A percentile compares a stretch with the other conserved stretches of the same genome.
phyloP scores from a whole-genome alignment of 257 asterid species.

The Scutellaria minor region DNA sequence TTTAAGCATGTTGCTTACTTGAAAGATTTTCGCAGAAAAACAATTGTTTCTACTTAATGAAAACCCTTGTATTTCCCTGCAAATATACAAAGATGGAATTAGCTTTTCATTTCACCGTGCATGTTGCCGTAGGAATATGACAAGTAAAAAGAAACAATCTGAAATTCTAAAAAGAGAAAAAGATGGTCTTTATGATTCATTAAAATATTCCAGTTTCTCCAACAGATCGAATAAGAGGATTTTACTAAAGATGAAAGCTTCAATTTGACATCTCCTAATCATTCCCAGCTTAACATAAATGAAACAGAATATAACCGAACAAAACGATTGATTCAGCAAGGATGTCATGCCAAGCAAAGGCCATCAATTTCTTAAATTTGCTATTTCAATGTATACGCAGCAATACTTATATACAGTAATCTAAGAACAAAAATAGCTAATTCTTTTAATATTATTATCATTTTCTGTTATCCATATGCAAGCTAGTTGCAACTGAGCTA shows the following conservation, averaged over 20 bases:
- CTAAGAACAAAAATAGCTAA: neutral
- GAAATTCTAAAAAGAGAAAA: neutral
- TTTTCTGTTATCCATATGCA: neutral
- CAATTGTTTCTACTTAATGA: conserved; percentile 19
- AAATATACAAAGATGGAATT: conserved; percentile 22
- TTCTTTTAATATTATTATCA: neutral
- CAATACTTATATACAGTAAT: neutral
- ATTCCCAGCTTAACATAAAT: neutral
- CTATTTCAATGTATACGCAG: neutral
- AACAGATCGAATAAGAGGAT: neutral
- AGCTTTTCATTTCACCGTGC: neutral
- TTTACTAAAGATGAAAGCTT: conserved; percentile 8
- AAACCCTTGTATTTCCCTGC: conserved; percentile 30
- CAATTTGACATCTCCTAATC: neutral
- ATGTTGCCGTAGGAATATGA: neutral
- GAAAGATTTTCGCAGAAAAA: neutral
- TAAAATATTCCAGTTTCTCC: conserved; percentile 19
- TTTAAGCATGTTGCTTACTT: conserved; percentile 61
- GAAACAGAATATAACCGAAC: neutral
- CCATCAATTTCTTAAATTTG: neutral
- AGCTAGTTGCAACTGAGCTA: neutral
- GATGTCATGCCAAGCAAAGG: neutral
- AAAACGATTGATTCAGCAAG: neutral
- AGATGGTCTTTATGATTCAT: neutral
- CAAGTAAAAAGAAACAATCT: neutral